Base-by-base conservation (phyloP, 2,329 filamentous ascomycete genomes). In the Curvularia sp. region DNA sequence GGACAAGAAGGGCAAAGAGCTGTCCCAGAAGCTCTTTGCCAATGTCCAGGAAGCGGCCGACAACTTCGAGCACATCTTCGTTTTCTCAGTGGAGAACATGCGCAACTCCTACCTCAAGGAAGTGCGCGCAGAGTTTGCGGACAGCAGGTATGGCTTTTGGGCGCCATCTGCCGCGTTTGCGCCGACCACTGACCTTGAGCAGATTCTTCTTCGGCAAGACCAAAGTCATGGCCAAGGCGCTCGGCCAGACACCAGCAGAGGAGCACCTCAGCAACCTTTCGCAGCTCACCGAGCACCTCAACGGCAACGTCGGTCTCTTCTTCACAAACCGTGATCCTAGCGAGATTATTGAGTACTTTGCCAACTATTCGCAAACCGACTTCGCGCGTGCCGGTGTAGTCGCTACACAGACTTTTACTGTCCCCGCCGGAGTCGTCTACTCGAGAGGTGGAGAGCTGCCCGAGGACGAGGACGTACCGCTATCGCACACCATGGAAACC, bases 141-240 rank as follows among this genome's bases (percentile, higher is more conserved):
- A 97, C 81, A 90, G 90, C 83, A 87, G 91, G 91, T 95, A 81
- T 68, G 84, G 53, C 10, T 24, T n/a, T 26, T 15, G 10, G n/a
- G 15, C 9, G 18, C 4, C n/a, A 1, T 5, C 4, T 24, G 20
- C 44, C 31, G 15, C 30, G 30, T 1, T 24, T 9, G 24, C 26
- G 48, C 5, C 12, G 10, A 5, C 12, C 22, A 7, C 63, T 72
- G 61, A 74, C 54, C 43, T 33, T 57, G 46, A 46, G 48, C 71
- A 95, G 93, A 70, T 83, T 99, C 77, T 98, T 98, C 87, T 98
- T 97, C 80, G 95, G 94, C 81, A 99, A 98, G 84, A 98, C 94
- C 60, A 98, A 98, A 82, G 93, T 99, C 78, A 98, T 98, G 93
- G 89, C 91, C 71, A 94, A 95, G 81, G 93, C 95, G 57, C 89